Percentiles rank a stretch among this genome's conserved stretches.
Evolutionary conservation across 2,329 filamentous ascomycete species (phyloP).

Genomic region (Chalaropsis thielavioides): DNA sequence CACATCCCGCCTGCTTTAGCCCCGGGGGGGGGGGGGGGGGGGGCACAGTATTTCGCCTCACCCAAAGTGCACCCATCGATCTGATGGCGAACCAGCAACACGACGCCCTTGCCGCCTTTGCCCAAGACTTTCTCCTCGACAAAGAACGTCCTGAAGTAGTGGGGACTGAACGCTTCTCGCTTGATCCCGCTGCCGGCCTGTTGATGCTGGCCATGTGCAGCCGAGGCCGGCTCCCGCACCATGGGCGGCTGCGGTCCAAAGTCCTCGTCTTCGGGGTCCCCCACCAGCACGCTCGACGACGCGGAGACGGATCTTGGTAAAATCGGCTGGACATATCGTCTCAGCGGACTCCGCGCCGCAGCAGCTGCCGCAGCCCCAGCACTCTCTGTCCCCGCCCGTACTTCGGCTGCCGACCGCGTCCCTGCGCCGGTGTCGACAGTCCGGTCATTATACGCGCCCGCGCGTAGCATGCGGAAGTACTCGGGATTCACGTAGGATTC

Average conservation of each 20-base stretch:
- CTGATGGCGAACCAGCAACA: slow-evolving; percentile 82
- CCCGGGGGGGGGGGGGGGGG: too few species aligned
- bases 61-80: slow-evolving; percentile 75
- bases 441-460: slow-evolving; percentile 24
- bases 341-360: not conserved
- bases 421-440: slow-evolving; percentile 21
- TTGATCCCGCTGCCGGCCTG: slow-evolving; percentile 48
- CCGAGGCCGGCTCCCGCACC: not conserved
- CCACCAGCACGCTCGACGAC: slow-evolving; percentile 3
- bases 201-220: slow-evolving; percentile 13
- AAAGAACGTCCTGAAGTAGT: slow-evolving; percentile 90
- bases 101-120: slow-evolving; percentile 84
- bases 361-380: not conserved
- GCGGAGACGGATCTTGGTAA: not conserved
- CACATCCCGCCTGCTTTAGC: not conserved
- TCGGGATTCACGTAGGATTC: slow-evolving; percentile 73
- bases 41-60: slow-evolving; percentile 14
- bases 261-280: not conserved
- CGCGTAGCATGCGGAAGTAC: slow-evolving; percentile 87
- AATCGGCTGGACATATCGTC: slow-evolving; percentile 1
- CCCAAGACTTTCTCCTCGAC: slow-evolving; percentile 77
- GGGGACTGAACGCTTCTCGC: slow-evolving; percentile 71
- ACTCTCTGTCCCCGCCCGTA: slow-evolving; percentile 24
- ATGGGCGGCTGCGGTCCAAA: slow-evolving; percentile 19
- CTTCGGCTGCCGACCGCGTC: slow-evolving; percentile 24